Percentiles rank a stretch among this genome's conserved stretches.
Conservation (phyloP, 177 flowering plant genomes). For the Tripterygium wilfordii region DNA sequence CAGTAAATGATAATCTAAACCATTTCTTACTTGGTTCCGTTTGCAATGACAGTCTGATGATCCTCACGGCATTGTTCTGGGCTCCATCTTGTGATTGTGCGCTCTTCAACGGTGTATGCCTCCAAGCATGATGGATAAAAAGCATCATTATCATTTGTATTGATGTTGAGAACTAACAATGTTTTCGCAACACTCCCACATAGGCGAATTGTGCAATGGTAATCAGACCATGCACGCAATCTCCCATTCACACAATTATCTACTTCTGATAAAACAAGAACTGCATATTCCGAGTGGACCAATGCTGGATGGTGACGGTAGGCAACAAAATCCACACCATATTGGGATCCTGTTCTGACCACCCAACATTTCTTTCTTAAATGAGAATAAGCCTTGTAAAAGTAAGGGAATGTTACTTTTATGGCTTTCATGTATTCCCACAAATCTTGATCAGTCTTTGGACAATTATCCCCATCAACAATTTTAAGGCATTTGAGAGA, state of each 20-base stretch:
- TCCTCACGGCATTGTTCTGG: constrained; percentile 52
- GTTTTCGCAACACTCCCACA: constrained; percentile 71
- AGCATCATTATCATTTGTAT: constrained; percentile 15
- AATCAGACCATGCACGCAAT: constrained; percentile 59
- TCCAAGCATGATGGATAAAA: constrained; percentile 32
- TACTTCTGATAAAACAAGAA: constrained; percentile 39
- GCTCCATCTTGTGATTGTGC: constrained; percentile 50
- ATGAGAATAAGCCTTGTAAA: constrained; percentile 59
- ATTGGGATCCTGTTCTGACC: constrained; percentile 57
- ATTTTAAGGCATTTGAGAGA: constrained; percentile 45
- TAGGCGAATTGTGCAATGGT: constrained; percentile 44
- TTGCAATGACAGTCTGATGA: neutral
- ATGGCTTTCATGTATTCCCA: constrained; percentile 44
- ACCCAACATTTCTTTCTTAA: constrained; percentile 65
- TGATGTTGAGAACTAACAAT: constrained; percentile 36
- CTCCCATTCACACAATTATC: constrained; percentile 28
- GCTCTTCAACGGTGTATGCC: constrained; percentile 34
- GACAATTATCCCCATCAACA: constrained; percentile 18
- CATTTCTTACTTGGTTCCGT: constrained; percentile 1
- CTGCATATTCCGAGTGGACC: constrained; percentile 75
- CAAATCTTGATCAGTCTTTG: constrained; percentile 24
- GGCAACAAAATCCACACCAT: constrained; percentile 74
- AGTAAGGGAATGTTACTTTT: constrained; percentile 33
- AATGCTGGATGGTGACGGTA: constrained; percentile 64
- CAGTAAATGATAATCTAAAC: no score